Percentiles rank a stretch among this genome's conserved stretches.
Conservation (phyloP, 169 alveolate genomes). For the Sarcocystis neurona region DNA sequence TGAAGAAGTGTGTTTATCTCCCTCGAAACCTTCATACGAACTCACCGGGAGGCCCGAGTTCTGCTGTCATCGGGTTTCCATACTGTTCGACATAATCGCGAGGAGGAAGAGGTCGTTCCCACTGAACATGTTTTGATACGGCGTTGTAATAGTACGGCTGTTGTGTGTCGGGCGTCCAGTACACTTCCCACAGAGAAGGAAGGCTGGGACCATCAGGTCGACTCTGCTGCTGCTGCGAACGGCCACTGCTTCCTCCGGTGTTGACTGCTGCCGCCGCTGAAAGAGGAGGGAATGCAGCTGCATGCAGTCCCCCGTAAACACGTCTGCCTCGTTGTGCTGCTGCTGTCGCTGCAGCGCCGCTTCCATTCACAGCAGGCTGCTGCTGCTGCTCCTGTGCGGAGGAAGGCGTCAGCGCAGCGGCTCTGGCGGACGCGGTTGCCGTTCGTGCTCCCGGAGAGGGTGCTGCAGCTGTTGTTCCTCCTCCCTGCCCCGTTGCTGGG, state of each 20-base stretch:
- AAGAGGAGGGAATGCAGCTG: neutral
- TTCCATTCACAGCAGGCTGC: neutral
- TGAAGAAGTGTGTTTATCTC: neutral
- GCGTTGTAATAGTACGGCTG: slow-evolving; percentile 40
- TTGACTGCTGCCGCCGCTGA: neutral
- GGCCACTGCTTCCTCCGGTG: neutral
- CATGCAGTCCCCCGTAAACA: neutral
- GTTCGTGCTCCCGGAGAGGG: neutral
- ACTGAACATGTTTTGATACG: slow-evolving; percentile 80
- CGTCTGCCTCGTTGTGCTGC: neutral
- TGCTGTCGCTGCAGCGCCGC: neutral
- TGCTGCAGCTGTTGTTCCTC: too few relatives aligned
- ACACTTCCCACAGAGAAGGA: neutral
- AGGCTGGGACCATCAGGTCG: slow-evolving; percentile 4
- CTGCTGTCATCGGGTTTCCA: neutral
- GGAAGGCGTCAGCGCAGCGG: neutral
- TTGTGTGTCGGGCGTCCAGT: neutral
- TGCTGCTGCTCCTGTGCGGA: neutral
- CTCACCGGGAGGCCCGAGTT: neutral
- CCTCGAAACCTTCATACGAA: neutral
- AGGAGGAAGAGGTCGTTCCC: slow-evolving; percentile 82
- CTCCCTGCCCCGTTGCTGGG: too few relatives aligned
- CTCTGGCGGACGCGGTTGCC: neutral
- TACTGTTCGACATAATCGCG: neutral
- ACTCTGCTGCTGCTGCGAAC: too few relatives aligned